Percentiles rank a stretch among this genome's conserved stretches.
Evolutionary conservation across 2,329 filamentous ascomycete genomes (phyloP).

Genomic region (Pseudopyrenochaeta lycopersici): DNA sequence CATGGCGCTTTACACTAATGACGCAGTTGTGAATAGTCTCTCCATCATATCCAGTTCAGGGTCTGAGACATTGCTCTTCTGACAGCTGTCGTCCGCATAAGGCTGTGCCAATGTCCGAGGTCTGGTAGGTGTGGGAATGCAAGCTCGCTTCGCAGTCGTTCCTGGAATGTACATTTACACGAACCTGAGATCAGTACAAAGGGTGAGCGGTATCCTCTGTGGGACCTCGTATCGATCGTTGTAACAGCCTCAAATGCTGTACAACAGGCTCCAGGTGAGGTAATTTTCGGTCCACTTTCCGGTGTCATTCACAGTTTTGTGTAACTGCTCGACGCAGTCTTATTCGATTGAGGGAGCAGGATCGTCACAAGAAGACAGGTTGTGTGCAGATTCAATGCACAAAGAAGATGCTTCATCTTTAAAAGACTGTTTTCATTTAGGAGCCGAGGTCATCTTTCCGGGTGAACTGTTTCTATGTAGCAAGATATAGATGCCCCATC

Average conservation of each 20-base stretch:
- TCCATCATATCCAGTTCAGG: no score
- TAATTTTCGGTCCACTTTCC: neutral
- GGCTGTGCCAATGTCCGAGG: neutral
- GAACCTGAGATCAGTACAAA: neutral
- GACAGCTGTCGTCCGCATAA: conserved; percentile 30
- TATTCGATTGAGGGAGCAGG: neutral
- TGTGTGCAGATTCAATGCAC: no score
- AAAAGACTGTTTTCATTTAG: no score
- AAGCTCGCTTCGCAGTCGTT: conserved; percentile 5
- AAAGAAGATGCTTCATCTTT: no score
- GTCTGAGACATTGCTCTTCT: conserved; percentile 1
- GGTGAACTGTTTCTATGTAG: no score
- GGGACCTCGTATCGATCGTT: neutral
- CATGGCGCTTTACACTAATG: neutral
- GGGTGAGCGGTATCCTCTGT: neutral
- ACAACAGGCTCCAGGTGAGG: neutral
- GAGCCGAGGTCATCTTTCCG: no score
- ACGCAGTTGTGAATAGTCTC: neutral
- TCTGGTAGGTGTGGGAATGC: conserved; percentile 9
- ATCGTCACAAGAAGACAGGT: neutral
- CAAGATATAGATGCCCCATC: no score
- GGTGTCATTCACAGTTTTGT: neutral
- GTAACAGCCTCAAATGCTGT: neutral
- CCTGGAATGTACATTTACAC: conserved; percentile 11
- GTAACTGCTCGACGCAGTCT: neutral